phyloP scores from a whole-genome alignment of 495 filamentous ascomycete species.

The Neurospora discreta region DNA sequence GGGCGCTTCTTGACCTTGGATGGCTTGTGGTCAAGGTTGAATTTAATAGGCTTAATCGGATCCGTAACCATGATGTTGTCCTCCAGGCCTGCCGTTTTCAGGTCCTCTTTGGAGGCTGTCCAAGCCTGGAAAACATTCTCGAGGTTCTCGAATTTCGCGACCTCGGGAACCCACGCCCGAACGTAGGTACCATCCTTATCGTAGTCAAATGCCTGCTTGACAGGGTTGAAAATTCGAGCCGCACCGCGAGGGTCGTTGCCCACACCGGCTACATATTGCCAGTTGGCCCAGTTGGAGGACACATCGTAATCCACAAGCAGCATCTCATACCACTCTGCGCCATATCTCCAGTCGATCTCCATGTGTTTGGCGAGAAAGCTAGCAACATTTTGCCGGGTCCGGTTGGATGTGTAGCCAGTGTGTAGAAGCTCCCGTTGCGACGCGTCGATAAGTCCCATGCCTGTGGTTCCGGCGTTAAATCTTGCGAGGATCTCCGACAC shows the following conservation, averaged over 20 bases:
- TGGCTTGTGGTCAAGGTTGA: constrained; percentile 35
- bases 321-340: constrained; percentile 69
- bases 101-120: constrained; percentile 41
- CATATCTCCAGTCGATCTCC: constrained; percentile 63
- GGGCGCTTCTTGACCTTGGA: constrained; percentile 17
- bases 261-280: constrained; percentile 64
- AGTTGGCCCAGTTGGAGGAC: constrained; percentile 64
- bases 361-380: constrained; percentile 61
- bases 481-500: constrained; percentile 32
- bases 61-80: constrained; percentile 42
- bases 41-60: constrained; percentile 46
- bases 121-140: constrained; percentile 55
- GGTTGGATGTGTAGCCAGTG: constrained; percentile 63
- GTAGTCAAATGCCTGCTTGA: constrained; percentile 62
- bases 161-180: constrained; percentile 53
- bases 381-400: constrained; percentile 60
- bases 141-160: constrained; percentile 36
- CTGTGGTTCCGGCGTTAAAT: constrained; percentile 51
- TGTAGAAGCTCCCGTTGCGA: constrained; percentile 54
- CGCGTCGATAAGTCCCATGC: constrained; percentile 61
- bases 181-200: constrained; percentile 55
- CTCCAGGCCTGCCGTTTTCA: constrained; percentile 37
- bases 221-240: constrained; percentile 57
- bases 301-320: constrained; percentile 61
- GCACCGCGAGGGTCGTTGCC: constrained; percentile 61